A percentile compares a stretch with the other conserved stretches of the same genome.
These are phyloP conservation scores for Arthrobotrys sinensis DNA, from an alignment of 2,329 filamentous ascomycete genomes.

Conservation along the genomic window DNA sequence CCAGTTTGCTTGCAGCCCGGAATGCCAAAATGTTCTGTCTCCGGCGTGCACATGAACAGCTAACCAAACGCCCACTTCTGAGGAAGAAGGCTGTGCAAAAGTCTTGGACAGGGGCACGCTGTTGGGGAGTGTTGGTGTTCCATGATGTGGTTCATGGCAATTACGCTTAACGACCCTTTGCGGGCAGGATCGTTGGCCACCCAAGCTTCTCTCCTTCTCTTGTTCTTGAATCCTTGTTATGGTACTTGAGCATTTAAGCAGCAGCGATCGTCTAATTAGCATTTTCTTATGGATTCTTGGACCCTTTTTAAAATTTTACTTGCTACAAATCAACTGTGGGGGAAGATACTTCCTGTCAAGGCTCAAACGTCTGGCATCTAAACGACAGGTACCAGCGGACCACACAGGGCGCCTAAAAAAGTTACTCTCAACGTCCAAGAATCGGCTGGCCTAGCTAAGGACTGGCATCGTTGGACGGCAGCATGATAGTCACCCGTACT, in stretches of 20 bases:
- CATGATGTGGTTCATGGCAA: conserved; percentile 39
- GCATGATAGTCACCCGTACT: conserved; percentile 17
- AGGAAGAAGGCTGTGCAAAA: conserved; percentile 54
- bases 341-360: neutral
- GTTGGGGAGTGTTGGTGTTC: conserved; percentile 37
- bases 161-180: conserved; percentile 56
- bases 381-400: conserved; percentile 18
- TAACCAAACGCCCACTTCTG: conserved; percentile 25
- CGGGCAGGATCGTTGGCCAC: conserved; percentile 57
- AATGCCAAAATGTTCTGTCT: conserved; percentile 14
- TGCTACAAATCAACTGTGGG: conserved; percentile 13
- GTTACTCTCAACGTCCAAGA: conserved; percentile 45
- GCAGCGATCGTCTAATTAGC: conserved; percentile 30
- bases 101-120: conserved; percentile 52
- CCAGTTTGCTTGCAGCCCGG: conserved; percentile 28
- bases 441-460: conserved; percentile 13
- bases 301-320: neutral
- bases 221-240: conserved; percentile 38
- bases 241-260: neutral
- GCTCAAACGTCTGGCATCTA: neutral
- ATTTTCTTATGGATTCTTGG: conserved; percentile 25
- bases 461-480: conserved; percentile 2
- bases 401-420: conserved; percentile 45
- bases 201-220: conserved; percentile 32
- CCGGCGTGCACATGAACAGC: conserved; percentile 28